Conservation (phyloP, 495 filamentous ascomycete genomes). For the Penicillium pulvis region DNA sequence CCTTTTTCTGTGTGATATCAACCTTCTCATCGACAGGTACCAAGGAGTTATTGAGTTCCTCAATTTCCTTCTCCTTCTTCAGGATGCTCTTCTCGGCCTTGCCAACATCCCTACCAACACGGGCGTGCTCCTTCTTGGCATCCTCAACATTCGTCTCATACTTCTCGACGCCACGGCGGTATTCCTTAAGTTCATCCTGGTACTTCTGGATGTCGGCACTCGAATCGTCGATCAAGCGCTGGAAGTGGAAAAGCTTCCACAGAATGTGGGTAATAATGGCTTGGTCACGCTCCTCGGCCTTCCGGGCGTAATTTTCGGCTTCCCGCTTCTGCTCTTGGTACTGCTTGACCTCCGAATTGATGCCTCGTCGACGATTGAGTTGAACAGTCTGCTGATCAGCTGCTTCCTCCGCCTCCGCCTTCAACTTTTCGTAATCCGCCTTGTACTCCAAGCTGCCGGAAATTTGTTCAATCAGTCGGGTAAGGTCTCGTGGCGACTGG, state of each 20-base stretch:
- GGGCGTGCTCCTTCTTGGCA: conserved; percentile 82
- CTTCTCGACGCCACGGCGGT: conserved; percentile 81
- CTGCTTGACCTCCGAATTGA: conserved; percentile 97
- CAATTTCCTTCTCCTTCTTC: conserved; percentile 83
- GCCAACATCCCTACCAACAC: conserved; percentile 73
- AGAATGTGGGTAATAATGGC: conserved; percentile 93
- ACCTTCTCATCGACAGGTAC: conserved; percentile 94
- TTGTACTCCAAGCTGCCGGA: conserved; percentile 96
- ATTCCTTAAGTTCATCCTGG: conserved; percentile 95
- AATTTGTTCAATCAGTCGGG: conserved; percentile 93
- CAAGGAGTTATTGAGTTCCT: conserved; percentile 79
- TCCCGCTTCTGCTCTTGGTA: conserved; percentile 97
- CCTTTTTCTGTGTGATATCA: conserved; percentile 70
- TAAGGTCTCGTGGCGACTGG: conserved; percentile 92
- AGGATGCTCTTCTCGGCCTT: conserved; percentile 83
- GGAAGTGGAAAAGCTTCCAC: conserved; percentile 97
- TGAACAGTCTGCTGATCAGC: conserved; percentile 85
- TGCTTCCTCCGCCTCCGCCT: conserved; percentile 81
- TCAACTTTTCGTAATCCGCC: conserved; percentile 87
- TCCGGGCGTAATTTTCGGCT: conserved; percentile 86
- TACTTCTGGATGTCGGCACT: conserved; percentile 89
- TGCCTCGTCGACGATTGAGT: conserved; percentile 83
- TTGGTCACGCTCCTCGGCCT: conserved; percentile 85
- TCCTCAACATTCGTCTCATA: conserved; percentile 81
- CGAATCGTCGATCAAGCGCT: conserved; percentile 88